phyloP scores from a whole-genome alignment of 768 basidiomycete species.

The Kwoniella botswanensis region DNA sequence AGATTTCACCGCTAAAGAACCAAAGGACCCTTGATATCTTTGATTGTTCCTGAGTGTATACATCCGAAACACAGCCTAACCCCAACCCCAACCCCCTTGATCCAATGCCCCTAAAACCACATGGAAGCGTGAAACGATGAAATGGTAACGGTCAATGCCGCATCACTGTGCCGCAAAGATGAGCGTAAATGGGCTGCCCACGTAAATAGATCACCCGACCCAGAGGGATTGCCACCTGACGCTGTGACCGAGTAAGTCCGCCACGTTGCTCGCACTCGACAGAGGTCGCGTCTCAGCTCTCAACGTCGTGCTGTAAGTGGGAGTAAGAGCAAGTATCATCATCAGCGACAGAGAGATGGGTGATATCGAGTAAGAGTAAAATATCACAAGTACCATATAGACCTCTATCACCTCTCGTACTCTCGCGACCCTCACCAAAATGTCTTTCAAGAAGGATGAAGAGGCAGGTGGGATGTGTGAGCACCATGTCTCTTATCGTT shows the following conservation, averaged over 20 bases:
- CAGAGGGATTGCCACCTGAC: neutral
- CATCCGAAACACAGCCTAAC: neutral
- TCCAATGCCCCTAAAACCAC: neutral
- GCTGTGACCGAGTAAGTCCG: neutral
- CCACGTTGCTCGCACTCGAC: neutral
- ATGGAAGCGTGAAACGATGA: neutral
- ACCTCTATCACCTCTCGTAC: neutral
- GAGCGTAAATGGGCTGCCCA: neutral
- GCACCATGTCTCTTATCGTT: conserved; percentile 50
- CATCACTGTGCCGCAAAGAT: neutral
- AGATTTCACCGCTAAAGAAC: neutral
- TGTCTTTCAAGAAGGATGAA: conserved; percentile 94
- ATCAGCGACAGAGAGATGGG: neutral
- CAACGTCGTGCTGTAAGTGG: conserved; percentile 15
- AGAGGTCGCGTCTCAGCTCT: neutral
- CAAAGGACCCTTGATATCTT: neutral
- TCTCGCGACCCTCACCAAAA: conserved; percentile 40
- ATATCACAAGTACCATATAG: neutral
- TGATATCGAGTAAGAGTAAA: neutral
- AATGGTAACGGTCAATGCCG: neutral
- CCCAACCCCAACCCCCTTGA: too few relatives aligned
- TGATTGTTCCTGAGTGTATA: conserved; percentile 4
- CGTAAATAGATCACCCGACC: neutral
- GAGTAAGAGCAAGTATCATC: neutral
- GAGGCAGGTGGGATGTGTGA: conserved; percentile 80